A percentile compares a stretch with the other conserved stretches of the same genome.
These are phyloP conservation scores for Teratosphaeriaceae sp. DNA, from an alignment of 2,329 filamentous ascomycete genomes.

Conservation along the genomic window DNA sequence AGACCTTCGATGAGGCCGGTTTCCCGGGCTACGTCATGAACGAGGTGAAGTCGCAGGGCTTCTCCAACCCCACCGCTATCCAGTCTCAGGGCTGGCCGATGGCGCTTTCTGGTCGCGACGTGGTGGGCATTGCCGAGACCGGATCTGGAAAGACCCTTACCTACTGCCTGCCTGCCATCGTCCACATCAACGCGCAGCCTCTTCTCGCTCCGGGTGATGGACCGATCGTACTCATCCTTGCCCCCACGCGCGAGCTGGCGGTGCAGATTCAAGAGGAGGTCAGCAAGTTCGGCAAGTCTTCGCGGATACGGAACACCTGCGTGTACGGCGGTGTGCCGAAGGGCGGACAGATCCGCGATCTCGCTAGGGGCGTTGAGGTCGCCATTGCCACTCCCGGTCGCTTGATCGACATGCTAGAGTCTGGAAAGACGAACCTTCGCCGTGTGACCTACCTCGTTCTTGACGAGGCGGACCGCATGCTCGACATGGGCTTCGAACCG, in stretches of 20 bases:
- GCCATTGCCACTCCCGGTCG: conserved; percentile 97
- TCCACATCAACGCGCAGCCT: conserved; percentile 99
- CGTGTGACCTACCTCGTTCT: conserved; percentile 97
- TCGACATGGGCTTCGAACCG: conserved; percentile 99
- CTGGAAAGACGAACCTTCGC: conserved; percentile 94
- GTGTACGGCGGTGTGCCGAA: conserved; percentile 99
- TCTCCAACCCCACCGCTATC: conserved; percentile 87
- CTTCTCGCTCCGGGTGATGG: conserved; percentile 92
- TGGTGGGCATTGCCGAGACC: conserved; percentile 98
- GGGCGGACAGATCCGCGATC: conserved; percentile 91
- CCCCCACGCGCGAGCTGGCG: conserved; percentile 93
- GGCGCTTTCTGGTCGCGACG: conserved; percentile 95
- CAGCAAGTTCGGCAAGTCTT: conserved; percentile 97
- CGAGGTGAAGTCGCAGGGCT: conserved; percentile 97
- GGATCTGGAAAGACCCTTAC: conserved; percentile 98
- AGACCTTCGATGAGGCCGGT: conserved; percentile 95
- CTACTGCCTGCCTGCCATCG: conserved; percentile 95
- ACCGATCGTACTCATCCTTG: conserved; percentile 91
- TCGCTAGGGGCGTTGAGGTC: conserved; percentile 92
- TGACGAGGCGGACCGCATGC: conserved; percentile 98
- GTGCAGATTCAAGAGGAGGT: conserved; percentile 99
- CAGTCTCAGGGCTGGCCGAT: conserved; percentile 99
- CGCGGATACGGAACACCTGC: conserved; percentile 95
- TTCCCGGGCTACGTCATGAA: conserved; percentile 97
- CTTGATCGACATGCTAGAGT: conserved; percentile 97